These are phyloP conservation scores for Hevea brasiliensis DNA, from an alignment of 345 rosid species.

Conservation along the genomic window DNA sequence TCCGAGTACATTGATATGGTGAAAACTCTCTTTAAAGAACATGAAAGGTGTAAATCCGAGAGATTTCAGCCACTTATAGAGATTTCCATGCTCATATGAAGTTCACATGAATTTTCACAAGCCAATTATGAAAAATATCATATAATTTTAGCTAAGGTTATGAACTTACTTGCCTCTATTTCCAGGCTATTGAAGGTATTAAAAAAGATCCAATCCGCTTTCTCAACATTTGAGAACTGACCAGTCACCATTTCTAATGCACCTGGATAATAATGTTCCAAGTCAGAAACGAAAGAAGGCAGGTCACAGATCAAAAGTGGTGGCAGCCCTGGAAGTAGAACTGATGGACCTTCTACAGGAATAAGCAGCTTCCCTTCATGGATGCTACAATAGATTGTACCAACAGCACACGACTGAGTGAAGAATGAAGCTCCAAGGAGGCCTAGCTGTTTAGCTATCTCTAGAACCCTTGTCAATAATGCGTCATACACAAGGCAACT, in stretches of 20 bases:
- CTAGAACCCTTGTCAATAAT: constrained; percentile 50
- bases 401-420: constrained; percentile 55
- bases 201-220: constrained; percentile 2
- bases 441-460: constrained; percentile 45
- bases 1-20: no score
- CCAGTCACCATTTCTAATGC: constrained; percentile 46
- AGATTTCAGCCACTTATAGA: no score
- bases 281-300: constrained; percentile 51
- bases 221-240: constrained; percentile 46
- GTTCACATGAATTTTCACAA: no score
- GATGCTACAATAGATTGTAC: constrained; percentile 48
- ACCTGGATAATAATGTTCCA: constrained; percentile 50
- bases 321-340: no score
- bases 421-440: constrained; percentile 52
- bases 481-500: constrained; percentile 58
- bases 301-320: constrained; percentile 49
- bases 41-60: no score
- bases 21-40: no score
- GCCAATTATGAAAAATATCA: no score
- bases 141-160: no score
- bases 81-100: no score
- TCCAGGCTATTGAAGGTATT: constrained; percentile 4
- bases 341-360: constrained; percentile 5
- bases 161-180: constrained; percentile 1
- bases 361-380: background rate